phyloP scores from a whole-genome alignment of 305 asterid genomes.

The Plantago coronopus region DNA sequence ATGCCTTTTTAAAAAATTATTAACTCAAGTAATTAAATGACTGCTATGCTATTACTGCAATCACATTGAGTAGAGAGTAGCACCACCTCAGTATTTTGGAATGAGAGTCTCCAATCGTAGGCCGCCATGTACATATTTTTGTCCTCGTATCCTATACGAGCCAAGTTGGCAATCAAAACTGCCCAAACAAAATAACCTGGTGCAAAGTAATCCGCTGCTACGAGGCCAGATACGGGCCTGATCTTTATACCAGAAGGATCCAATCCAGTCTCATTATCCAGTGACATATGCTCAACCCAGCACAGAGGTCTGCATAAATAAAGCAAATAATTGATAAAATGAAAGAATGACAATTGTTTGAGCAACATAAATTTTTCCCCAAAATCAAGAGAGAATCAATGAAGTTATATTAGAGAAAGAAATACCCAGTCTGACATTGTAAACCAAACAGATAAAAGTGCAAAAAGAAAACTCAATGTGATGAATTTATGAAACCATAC shows the following conservation, averaged over 20 bases:
- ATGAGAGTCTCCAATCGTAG: conserved; percentile 91
- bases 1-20: neutral
- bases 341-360: conserved; percentile 5
- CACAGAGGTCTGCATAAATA: conserved; percentile 67
- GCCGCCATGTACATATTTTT: conserved; percentile 95
- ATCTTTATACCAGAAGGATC: conserved; percentile 85
- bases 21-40: neutral
- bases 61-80: conserved; percentile 23
- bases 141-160: conserved; percentile 89
- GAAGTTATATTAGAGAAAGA: conserved; percentile 6
- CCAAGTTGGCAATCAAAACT: conserved; percentile 82
- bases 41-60: conserved; percentile 15
- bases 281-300: conserved; percentile 90
- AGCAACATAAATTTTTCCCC: conserved; percentile 9
- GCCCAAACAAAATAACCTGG: conserved; percentile 97
- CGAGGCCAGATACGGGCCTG: conserved; percentile 89
- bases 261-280: conserved; percentile 81
- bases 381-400: conserved; percentile 18
- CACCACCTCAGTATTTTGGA: conserved; percentile 85
- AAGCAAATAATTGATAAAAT: conserved; percentile 12
- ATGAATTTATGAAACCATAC: neutral
- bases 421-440: conserved; percentile 7
- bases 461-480: neutral
- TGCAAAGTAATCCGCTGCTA: conserved; percentile 88
- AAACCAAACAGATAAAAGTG: conserved; percentile 1